These are phyloP conservation scores for Talaromyces amestolkiae DNA, from an alignment of 2,329 filamentous ascomycete genomes.

Conservation along the genomic window DNA sequence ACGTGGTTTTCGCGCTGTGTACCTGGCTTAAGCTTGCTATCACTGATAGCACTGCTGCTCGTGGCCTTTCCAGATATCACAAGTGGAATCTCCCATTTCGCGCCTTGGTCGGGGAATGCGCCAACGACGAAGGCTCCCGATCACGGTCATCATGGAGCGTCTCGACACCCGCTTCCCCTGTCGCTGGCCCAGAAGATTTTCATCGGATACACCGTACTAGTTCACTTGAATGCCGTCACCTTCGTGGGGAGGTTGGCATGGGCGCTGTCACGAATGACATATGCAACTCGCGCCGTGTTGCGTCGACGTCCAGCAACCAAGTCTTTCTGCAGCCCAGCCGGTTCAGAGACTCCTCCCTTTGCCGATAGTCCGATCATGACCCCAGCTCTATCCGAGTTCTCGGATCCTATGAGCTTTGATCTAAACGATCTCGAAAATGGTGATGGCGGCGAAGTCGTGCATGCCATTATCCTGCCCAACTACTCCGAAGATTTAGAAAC, in stretches of 20 bases:
- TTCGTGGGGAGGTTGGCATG: constrained; percentile 53
- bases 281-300: constrained; percentile 24
- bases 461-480: constrained; percentile 69
- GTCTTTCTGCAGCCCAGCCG: not conserved
- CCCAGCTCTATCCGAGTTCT: constrained; percentile 4
- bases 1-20: constrained; percentile 31
- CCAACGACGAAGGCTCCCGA: constrained; percentile 13
- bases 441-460: constrained; percentile 53
- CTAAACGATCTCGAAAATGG: constrained; percentile 53
- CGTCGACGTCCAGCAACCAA: constrained; percentile 21
- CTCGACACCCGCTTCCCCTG: constrained; percentile 17
- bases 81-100: constrained; percentile 14
- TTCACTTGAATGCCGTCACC: constrained; percentile 62
- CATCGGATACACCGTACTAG: constrained; percentile 63
- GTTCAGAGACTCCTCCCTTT: not conserved
- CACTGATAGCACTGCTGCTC: constrained; percentile 24
- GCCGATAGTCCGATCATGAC: constrained; percentile 20
- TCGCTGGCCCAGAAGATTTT: constrained; percentile 44
- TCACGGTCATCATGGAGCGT: not conserved
- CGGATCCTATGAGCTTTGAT: constrained; percentile 20
- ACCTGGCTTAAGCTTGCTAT: constrained; percentile 32
- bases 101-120: constrained; percentile 22
- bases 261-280: constrained; percentile 46
- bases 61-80: constrained; percentile 26
- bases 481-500: constrained; percentile 72